Base-by-base conservation (phyloP, 805 yeast genomes). In the Lipomyces chichibuensis region DNA sequence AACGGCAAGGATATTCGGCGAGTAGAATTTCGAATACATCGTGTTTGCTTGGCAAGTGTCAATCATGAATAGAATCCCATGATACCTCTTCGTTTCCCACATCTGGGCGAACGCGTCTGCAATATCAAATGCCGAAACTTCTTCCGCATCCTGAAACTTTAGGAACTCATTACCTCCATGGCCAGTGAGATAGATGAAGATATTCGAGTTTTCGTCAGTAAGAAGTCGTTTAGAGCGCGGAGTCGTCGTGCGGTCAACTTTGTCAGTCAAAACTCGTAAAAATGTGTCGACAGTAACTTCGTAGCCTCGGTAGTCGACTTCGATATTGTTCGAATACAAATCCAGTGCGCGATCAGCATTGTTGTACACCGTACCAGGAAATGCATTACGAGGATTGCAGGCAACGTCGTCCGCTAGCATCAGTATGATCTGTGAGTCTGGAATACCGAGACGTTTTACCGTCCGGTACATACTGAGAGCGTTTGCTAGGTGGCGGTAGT, bases 21-120 rank as follows among this genome's bases (percentile, higher is more conserved):
- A 89, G 76, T 92, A 92, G 75, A 94, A 87, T 75, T 89, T 86
- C 65, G 96, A 88, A 79, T 90, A 95, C 99, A 95, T 94, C 17
- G 99, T 92, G 79, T 94, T 95, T 32, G 99, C 99, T 81, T 95
- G 99, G 76, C 99, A 95, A 0, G 99, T 95, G 78, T 95, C 99
- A 71, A 95, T 90, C 98, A 95, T 95, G 79, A 95, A 95, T 75
- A 95, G 87, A 43, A 95, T 90, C 80, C 95, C 98, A 73, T 93
- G 92, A 81, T 95, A 95, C 64, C 99, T 84, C 73, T 90, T 90
- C 85, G 93, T 93, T 77, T 94, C 97, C 80, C 91, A 87, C 99
- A 95, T 95, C 77, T 95, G 98, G 62, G 87, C 96, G 80, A 95
- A 91, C 2, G 98, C 98, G 79, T 95, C 97, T 1, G 99, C 98